Evolutionary conservation across 179 eudicot species (phyloP), one percentile per base, ranked within the genome.

Genomic region (Nepenthes alata): DNA sequence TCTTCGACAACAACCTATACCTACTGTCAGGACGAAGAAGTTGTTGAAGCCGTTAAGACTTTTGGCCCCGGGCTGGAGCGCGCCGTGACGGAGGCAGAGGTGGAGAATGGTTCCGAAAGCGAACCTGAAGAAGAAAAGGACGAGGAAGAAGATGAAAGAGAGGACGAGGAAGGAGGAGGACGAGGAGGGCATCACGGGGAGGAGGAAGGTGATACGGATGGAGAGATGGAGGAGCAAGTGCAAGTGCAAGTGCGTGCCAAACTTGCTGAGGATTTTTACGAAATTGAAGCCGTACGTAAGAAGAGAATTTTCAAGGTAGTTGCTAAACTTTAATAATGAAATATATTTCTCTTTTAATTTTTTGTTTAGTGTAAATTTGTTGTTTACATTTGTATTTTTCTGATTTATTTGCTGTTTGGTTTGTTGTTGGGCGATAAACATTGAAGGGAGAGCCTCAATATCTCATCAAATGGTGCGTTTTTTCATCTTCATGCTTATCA

Each of bases 391-490:
- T 38, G 3, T n/a, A 9, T 6, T 25, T 25, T 25, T 25, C 25
- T 25, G 25, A 25, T 25, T 25, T 25, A 25, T 25, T 25, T 25
- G 25, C 11, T 57, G 53, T 47, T 35, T 25, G 3, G 52, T 25
- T n/a, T 13, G 37, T 55, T 58, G 16, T 16, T 55, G 37, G 41
- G 61, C 12, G 49, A 39, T 68, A 6, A 53, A 39, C 9, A 48
- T 3, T 53, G 66, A 69, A 93, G 97, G 97, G 99, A 2, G 75
- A 80, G 76, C 75, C 72, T 62, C 99, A 93, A 62, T 93, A 90
- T 82, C 80, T 90, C 61, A 86, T 93, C 69, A 93, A 90, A 84
- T 93, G 99, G 97, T 93, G 77, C 56, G 94, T 80, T 10, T 37
- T 47, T 52, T 36, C 51, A 45, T 25, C 25, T 3, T 38, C 0